Percentiles rank a stretch among this genome's conserved stretches.
Conservation (phyloP, 805 yeast genomes). For the Hanseniaspora hatyaiensis region DNA sequence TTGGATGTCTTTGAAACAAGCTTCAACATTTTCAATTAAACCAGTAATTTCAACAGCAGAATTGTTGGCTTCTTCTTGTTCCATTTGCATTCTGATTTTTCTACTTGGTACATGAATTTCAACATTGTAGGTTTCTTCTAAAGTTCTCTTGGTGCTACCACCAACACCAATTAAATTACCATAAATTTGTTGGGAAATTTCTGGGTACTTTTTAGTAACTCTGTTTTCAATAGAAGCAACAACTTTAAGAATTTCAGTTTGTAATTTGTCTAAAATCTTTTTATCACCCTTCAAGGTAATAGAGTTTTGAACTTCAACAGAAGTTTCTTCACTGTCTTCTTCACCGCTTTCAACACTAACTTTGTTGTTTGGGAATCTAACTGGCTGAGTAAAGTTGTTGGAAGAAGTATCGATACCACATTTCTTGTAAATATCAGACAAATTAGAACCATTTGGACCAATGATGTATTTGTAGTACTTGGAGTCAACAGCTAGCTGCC, state of each 20-base stretch:
- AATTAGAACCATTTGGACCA: slow-evolving; percentile 65
- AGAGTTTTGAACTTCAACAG: too few species aligned
- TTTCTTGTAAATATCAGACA: slow-evolving; percentile 57
- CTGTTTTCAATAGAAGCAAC: slow-evolving; percentile 55
- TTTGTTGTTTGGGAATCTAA: slow-evolving; percentile 37
- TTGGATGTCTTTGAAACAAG: slow-evolving; percentile 49
- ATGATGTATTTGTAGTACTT: slow-evolving; percentile 63
- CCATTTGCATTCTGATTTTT: slow-evolving; percentile 7
- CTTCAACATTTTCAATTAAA: slow-evolving; percentile 50
- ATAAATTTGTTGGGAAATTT: slow-evolving; percentile 62
- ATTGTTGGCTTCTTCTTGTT: slow-evolving; percentile 34
- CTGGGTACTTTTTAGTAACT: slow-evolving; percentile 36
- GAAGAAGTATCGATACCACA: slow-evolving; percentile 51
- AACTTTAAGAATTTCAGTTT: slow-evolving; percentile 48
- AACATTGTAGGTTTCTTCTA: slow-evolving; percentile 61
- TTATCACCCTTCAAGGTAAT: slow-evolving; percentile 67
- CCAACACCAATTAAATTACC: slow-evolving; percentile 69
- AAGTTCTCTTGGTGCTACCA: slow-evolving; percentile 59
- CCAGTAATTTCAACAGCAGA: slow-evolving; percentile 47
- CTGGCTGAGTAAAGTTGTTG: slow-evolving; percentile 31
- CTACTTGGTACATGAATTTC: slow-evolving; percentile 55
- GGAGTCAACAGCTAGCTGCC: slow-evolving; percentile 54
- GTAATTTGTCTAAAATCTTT: slow-evolving; percentile 55
- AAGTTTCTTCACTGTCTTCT: slow-evolving; percentile 21
- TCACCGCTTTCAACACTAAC: slow-evolving; percentile 59